Evolutionary conservation across 2,329 filamentous ascomycete species (phyloP), one percentile per base, ranked within the genome.

Genomic region (Diaporthe destruens): DNA sequence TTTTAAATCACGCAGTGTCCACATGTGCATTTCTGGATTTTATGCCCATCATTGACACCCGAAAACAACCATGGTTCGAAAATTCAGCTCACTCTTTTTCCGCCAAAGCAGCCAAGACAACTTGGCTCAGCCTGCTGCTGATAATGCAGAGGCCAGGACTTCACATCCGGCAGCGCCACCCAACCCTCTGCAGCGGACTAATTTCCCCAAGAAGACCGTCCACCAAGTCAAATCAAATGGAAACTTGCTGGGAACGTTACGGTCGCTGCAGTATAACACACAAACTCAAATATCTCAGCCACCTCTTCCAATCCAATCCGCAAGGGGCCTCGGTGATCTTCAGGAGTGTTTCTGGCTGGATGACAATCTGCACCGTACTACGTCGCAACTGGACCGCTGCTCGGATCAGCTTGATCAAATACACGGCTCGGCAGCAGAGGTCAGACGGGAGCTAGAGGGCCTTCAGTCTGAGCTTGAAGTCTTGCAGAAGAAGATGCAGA

Each of bases 331-430:
- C 8, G 69, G 61, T 1, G 69, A 54, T 1, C 23, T 71, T 16
- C 69, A 71, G 39, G 47, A 71, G 25, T 56, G 16, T 53, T 71
- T 71, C 25, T 71, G 69, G 69, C 29, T 71, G 0, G 51, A 56
- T 11, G 59, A 71, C 57, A 66, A 25, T n/a, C 25, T 71, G 3
- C 51, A 44, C 20, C 44, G 49, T 14, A 71, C 69, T n/a, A 42
- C 25, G 8, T 32, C 49, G 12, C 57, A 65, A 20, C 44, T 71
- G 9, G 57, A 66, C 51, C 44, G n/a, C 18, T 71, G 49, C 32
- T 66, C 69, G 2, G 25, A 14, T 16, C 56, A 44, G 23, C 36
- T 71, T 18, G 36, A 71, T 14, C 9, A 56, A 25, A 66, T 71
- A 23, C 32, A 55, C 7, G 59, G 34, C 20, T 71, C 69, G 2